Evolutionary conservation across 2,329 filamentous ascomycete genomes (phyloP).

Genomic region (Plectosphaerella cucumerina): DNA sequence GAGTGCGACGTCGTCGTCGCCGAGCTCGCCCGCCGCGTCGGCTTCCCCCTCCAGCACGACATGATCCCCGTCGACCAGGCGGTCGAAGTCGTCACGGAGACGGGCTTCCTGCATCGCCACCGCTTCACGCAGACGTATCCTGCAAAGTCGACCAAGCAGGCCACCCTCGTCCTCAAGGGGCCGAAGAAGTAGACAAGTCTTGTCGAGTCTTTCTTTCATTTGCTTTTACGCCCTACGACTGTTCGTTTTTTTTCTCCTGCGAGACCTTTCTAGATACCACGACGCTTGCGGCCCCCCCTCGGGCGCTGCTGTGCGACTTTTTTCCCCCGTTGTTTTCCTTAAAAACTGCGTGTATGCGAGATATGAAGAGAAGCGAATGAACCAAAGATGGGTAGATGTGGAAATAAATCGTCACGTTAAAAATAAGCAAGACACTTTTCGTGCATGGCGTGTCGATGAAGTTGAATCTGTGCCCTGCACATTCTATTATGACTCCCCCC

Average conservation of each 20-base stretch:
- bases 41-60: constrained; percentile 76
- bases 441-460: background rate
- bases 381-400: no score
- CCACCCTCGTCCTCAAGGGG: background rate
- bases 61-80: constrained; percentile 71
- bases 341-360: no score
- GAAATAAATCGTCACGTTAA: no score
- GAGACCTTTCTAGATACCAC: no score
- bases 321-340: no score
- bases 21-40: constrained; percentile 76
- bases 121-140: constrained; percentile 26
- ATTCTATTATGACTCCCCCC: background rate
- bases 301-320: no score
- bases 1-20: constrained; percentile 89
- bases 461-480: background rate
- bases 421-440: no score
- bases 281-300: no score
- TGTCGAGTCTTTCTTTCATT: background rate
- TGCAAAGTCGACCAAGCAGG: background rate
- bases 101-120: constrained; percentile 41
- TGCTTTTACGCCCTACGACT: background rate
- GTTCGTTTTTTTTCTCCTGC: background rate
- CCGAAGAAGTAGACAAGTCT: background rate
- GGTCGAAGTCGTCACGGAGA: constrained; percentile 49
- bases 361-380: no score